Conservation (phyloP, 2,329 filamentous ascomycete genomes). For the Hypoxylon sp. region DNA sequence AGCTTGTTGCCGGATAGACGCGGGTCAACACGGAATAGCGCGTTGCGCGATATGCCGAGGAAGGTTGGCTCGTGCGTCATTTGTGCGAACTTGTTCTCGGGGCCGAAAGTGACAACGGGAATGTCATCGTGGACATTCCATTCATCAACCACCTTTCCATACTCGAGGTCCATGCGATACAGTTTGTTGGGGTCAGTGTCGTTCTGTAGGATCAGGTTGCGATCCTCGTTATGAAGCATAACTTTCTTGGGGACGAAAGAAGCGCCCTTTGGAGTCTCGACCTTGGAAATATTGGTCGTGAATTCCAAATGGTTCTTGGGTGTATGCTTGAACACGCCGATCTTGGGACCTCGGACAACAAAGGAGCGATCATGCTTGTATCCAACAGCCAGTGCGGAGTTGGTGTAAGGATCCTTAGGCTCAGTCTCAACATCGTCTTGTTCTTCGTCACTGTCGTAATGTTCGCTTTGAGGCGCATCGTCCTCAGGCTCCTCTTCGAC, state of each 20-base stretch:
- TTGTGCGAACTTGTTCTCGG: slow-evolving; percentile 98
- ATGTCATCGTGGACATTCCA: slow-evolving; percentile 99
- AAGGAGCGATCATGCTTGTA: slow-evolving; percentile 98
- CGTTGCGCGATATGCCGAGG: slow-evolving; percentile 91
- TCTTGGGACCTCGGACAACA: slow-evolving; percentile 96
- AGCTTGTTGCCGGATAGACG: slow-evolving; percentile 92
- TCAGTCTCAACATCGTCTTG: slow-evolving; percentile 79
- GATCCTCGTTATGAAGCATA: slow-evolving; percentile 93
- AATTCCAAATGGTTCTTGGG: slow-evolving; percentile 94
- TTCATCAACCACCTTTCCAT: slow-evolving; percentile 97
- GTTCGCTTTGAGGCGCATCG: slow-evolving; percentile 78
- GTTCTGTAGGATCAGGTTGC: slow-evolving; percentile 91
- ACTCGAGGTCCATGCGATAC: slow-evolving; percentile 97
- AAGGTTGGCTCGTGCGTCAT: slow-evolving; percentile 97
- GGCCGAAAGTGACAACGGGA: slow-evolving; percentile 89
- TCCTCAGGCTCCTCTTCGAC: slow-evolving; percentile 70
- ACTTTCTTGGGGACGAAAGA: slow-evolving; percentile 96
- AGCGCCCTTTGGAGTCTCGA: slow-evolving; percentile 88
- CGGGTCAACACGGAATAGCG: slow-evolving; percentile 93
- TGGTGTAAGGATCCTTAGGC: slow-evolving; percentile 85
- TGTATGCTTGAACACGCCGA: slow-evolving; percentile 98
- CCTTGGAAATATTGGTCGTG: slow-evolving; percentile 96
- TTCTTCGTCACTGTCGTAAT: slow-evolving; percentile 79
- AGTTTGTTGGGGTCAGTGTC: slow-evolving; percentile 87
- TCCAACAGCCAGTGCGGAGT: slow-evolving; percentile 94